Evolutionary conservation across 2,329 filamentous ascomycete species (phyloP).

Genomic region (Xylariaceae sp.): DNA sequence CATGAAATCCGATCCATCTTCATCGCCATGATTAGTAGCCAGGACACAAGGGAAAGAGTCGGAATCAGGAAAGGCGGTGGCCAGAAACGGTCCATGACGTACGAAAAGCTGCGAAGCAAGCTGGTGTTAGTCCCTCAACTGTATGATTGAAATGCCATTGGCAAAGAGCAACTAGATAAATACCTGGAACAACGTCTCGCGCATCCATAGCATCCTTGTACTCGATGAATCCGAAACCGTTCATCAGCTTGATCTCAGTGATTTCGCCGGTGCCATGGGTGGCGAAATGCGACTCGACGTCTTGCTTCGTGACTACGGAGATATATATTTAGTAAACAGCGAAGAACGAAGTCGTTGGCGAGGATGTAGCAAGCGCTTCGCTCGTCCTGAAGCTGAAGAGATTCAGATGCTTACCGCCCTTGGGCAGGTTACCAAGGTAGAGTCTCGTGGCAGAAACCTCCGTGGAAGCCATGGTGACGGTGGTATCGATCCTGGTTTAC

Average conservation of each 20-base stretch:
- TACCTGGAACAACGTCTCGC: slow-evolving; percentile 96
- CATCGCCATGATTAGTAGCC: slow-evolving; percentile 34
- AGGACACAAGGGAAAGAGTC: slow-evolving; percentile 27
- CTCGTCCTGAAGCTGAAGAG: background rate
- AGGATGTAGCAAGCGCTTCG: background rate
- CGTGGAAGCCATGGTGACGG: slow-evolving; percentile 27
- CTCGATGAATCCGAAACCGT: slow-evolving; percentile 98
- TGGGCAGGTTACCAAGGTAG: slow-evolving; percentile 95
- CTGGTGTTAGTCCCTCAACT: slow-evolving; percentile 23
- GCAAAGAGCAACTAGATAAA: slow-evolving; percentile 34
- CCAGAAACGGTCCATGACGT: slow-evolving; percentile 41
- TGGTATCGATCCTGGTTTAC: slow-evolving; percentile 10
- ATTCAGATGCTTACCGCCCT: slow-evolving; percentile 65
- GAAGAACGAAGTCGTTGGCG: slow-evolving; percentile 5
- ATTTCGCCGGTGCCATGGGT: slow-evolving; percentile 96
- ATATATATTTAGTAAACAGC: slow-evolving; percentile 12
- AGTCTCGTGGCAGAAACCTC: slow-evolving; percentile 90
- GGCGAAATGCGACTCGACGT: slow-evolving; percentile 93
- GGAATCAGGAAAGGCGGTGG: slow-evolving; percentile 29
- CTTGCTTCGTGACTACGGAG: slow-evolving; percentile 67
- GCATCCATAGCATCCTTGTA: slow-evolving; percentile 99
- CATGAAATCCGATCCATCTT: slow-evolving; percentile 97
- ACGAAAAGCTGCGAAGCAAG: slow-evolving; percentile 52
- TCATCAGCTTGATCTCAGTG: slow-evolving; percentile 99
- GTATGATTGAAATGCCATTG: background rate